Base-by-base conservation (phyloP, 106 monocot genomes). In the Acanthochlamys bracteata region DNA sequence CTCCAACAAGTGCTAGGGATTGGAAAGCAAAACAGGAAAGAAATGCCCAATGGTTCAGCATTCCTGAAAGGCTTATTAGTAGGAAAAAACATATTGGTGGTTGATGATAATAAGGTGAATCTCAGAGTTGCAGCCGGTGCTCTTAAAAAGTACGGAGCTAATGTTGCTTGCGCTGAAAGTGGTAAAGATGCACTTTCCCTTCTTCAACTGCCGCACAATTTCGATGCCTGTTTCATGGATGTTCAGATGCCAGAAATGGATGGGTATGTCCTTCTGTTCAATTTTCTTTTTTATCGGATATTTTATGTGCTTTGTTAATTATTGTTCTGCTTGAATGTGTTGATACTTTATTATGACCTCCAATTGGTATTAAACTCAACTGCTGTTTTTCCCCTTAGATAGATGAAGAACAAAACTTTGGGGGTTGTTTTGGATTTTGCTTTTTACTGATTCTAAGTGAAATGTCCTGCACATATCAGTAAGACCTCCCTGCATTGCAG, bases 211-310 rank as follows among this genome's bases (percentile, higher is more conserved):
- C 90, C 96, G 3, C 91, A 91, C 63, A 75, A 85, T 11, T 96
- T 91, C 47, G 88, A 96, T 76, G 88, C 88, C 46, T 96, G 96
- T 63, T 91, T 96, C 60, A 96, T 96, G 96, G 96, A 96, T 79
- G 85, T 96, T 63, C 96, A 96, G 75, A 96, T 96, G 96, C 96
- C 96, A 55, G 96, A 96, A 67, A 96, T 96, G 96, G 96, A 96
- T 67, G 96, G 96, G 96, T 96, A 83, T 42, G 82, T 64, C 43
- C 49, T 53, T 14, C n/a, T 9, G 11, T 41, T 13, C 33, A 24
- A 64, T 53, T 20, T 11, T 56, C 15, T 24, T 43, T 63, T 10
- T 11, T 9, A 17, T 1, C 25, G 13, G 4, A 41, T 41, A 3
- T 55, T 25, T 56, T 16, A 20, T n/a, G 15, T 47, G 23, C 16